A percentile compares a stretch with the other conserved stretches of the same genome.
Evolutionary conservation across 2,329 filamentous ascomycete species (phyloP).

Genomic region (Ambrosiella beaveri): DNA sequence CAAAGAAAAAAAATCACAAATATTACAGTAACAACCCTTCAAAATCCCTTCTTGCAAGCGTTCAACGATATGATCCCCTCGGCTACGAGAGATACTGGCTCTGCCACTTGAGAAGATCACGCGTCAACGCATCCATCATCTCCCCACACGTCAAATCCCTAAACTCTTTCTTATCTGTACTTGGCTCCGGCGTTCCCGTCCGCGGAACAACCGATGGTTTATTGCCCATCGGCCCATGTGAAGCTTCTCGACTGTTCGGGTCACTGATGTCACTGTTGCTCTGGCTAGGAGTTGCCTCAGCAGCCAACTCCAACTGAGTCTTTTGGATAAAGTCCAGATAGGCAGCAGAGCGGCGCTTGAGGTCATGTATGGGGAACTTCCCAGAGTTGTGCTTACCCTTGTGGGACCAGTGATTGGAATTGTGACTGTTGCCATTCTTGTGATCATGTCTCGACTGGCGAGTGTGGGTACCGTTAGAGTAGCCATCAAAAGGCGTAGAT

Average conservation of each 20-base stretch:
- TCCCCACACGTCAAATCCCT: constrained; percentile 61
- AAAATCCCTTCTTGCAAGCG: neutral
- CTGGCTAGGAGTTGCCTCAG: constrained; percentile 29
- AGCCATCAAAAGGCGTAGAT: neutral
- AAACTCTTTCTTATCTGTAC: constrained; percentile 35
- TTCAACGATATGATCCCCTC: neutral
- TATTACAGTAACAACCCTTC: neutral
- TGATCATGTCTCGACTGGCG: constrained; percentile 19
- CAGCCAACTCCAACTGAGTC: constrained; percentile 73
- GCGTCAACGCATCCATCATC: constrained; percentile 78
- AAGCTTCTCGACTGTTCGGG: constrained; percentile 21
- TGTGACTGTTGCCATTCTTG: constrained; percentile 16
- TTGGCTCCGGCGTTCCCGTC: constrained; percentile 5
- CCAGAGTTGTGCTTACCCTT: constrained; percentile 39
- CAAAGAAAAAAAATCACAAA: neutral
- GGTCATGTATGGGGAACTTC: constrained; percentile 72
- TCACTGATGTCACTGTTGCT: constrained; percentile 20
- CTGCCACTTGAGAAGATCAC: constrained; percentile 73
- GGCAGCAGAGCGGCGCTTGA: constrained; percentile 65
- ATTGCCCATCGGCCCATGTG: constrained; percentile 9
- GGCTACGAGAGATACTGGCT: constrained; percentile 38
- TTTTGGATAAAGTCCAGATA: constrained; percentile 83
- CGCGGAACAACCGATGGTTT: neutral
- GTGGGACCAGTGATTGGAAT: constrained; percentile 24
- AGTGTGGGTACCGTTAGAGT: neutral